Evolutionary conservation across 352 stramenopile genomes (phyloP), one percentile per base, ranked within the genome.

Genomic region (Phytophthora europaea): DNA sequence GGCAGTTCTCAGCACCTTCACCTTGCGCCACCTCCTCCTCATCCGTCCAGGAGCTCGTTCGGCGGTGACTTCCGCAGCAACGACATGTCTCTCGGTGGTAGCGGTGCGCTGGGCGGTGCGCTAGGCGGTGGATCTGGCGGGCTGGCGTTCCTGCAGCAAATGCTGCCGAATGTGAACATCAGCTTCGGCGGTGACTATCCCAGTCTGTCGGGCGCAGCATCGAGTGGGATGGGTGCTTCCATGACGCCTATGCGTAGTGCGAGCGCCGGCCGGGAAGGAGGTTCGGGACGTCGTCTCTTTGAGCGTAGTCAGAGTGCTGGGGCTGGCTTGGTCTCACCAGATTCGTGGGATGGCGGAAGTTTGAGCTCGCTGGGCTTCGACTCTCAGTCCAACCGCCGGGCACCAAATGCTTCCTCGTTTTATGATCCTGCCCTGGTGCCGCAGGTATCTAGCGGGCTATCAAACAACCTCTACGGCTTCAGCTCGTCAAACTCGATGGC

Each of bases 151-250:
- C 75, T 96, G 31, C 89, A 96, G 82, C 85, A 94, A 65, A 96
- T 96, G 89, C 84, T 96, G 18, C 89, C 89, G 10, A 96, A 96
- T 61, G 89, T 96, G 33, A 94, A 96, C 78, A 96, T 96, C 58
- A 96, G 89, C 78, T 93, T 86, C 58, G 88, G 89, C n/a, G 85
- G 86, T 20, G 85, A 94, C 51, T 94, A 89, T 50, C 67, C 77
- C 15, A 80, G 61, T 31, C 18, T 71, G n/a, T 45, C 63, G 22
- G 67, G 61, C 13, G 15, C 51, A 28, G 62, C 50, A 31, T 50
- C 67, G 20, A 70, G 43, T 22, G 69, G 33, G 31, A 22, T 78
- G 59, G 62, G 38, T 26, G 33, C 34, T 47, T 45, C 61, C 1
- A 58, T 26, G 6, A 65, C 67, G 6, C 50, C 67, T 56, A 40